Evolutionary conservation across 2,329 filamentous ascomycete species (phyloP).

Genomic region (Alternaria ethzedia): DNA sequence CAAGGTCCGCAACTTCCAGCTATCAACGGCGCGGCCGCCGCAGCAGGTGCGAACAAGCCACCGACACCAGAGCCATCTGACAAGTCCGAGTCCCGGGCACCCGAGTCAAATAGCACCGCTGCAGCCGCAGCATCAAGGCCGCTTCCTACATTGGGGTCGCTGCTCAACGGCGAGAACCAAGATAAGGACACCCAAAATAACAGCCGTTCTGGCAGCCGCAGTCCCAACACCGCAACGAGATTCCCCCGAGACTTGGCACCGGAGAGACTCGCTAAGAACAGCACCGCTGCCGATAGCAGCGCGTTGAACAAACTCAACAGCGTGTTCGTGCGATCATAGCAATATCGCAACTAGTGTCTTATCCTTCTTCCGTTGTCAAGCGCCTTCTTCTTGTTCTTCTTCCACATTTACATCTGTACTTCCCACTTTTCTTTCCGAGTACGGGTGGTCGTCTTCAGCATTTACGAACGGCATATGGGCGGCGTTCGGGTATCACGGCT

Average conservation of each 20-base stretch:
- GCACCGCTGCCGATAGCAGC: conserved; percentile 37
- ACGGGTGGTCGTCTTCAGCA: conserved; percentile 17
- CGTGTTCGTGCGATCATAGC: conserved; percentile 40
- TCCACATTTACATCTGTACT: background rate
- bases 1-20: conserved; percentile 47
- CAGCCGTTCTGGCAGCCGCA: conserved; percentile 52
- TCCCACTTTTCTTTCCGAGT: conserved; percentile 1
- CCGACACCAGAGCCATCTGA: conserved; percentile 39
- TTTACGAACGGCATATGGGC: conserved; percentile 36
- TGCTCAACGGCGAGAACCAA: conserved; percentile 40
- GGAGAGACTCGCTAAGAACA: conserved; percentile 41
- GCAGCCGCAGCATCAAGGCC: conserved; percentile 41
- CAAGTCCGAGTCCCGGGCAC: conserved; percentile 54
- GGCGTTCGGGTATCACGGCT: conserved; percentile 28
- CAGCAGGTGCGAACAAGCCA: conserved; percentile 33
- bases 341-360: background rate
- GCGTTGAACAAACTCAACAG: conserved; percentile 45
- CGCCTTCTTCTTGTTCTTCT: background rate
- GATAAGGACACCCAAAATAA: conserved; percentile 40
- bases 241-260: conserved; percentile 42
- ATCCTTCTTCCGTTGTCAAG: background rate
- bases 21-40: conserved; percentile 36
- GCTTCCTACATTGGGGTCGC: conserved; percentile 54
- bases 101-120: conserved; percentile 33
- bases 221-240: conserved; percentile 42